phyloP scores from a whole-genome alignment of 805 yeast genomes.

The Wickerhamiella shivajii region DNA sequence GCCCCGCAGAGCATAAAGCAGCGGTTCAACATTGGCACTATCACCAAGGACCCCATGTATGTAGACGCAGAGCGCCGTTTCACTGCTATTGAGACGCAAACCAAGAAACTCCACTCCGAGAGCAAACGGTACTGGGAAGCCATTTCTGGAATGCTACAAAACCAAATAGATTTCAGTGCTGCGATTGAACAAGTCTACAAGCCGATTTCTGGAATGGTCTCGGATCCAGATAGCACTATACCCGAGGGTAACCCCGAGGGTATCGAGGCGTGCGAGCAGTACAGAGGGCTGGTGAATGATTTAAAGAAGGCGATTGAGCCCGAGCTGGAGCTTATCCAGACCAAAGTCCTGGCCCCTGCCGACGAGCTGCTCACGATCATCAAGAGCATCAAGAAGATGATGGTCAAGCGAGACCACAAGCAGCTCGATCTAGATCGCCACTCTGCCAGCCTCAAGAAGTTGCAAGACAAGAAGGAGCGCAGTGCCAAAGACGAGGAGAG shows the following conservation, averaged over 20 bases:
- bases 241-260: constrained; percentile 97
- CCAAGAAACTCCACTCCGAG: constrained; percentile 79
- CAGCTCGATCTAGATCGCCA: constrained; percentile 87
- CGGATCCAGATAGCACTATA: constrained; percentile 73
- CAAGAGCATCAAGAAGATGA: constrained; percentile 77
- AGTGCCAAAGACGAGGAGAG: constrained; percentile 83
- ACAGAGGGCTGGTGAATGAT: constrained; percentile 74
- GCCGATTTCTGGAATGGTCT: constrained; percentile 83
- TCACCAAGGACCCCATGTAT: constrained; percentile 74
- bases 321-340: constrained; percentile 81
- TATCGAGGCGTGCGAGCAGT: constrained; percentile 84
- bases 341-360: constrained; percentile 80
- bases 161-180: constrained; percentile 88
- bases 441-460: constrained; percentile 50
- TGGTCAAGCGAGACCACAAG: constrained; percentile 89
- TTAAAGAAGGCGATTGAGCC: constrained; percentile 78
- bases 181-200: constrained; percentile 92
- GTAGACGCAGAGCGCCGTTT: constrained; percentile 93
- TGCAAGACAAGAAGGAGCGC: constrained; percentile 69
- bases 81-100: constrained; percentile 78
- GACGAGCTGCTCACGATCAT: constrained; percentile 77
- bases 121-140: constrained; percentile 82
- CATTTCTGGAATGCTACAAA: constrained; percentile 83
- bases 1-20: constrained; percentile 89
- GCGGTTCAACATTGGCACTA: constrained; percentile 61